Evolutionary conservation across 2,329 filamentous ascomycete species (phyloP), one percentile per base, ranked within the genome.

Genomic region (Botryotinia narcissicola): DNA sequence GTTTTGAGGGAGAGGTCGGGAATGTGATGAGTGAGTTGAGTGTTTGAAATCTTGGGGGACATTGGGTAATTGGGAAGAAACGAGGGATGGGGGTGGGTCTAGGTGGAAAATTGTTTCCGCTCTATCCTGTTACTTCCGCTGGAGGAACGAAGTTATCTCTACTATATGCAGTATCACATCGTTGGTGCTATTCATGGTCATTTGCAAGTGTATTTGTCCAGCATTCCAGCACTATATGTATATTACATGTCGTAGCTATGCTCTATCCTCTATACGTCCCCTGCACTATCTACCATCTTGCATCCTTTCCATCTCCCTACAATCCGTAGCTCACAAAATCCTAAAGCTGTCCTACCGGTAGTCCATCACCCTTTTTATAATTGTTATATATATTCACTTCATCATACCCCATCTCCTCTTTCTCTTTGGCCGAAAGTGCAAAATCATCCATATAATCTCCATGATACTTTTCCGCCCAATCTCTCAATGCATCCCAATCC

Each of bases 401-500:
- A 54, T 69, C 35, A 32, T 69, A 69, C 66, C 48, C 46, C 18
- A 22, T 25, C 18, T 42, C 9, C 22, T 35, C 35, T 14, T 40
- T 40, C 61, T 64, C 37, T 10, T 51, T 59, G n/a, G 37, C 48
- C 8, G 32, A 51, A 51, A 51, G 9, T 6, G 25, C 46, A 57
- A 69, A 69, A 12, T 7, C 22, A 42, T 69, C 66, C 54, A 40
- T 57, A 14, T 54, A 69, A 69, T 44, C 18, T 4, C 46, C 66
- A 59, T 57, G 44, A 37, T 51, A 69, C 25, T 57, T 69, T 25
- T 59, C 66, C 10, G 66, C 48, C 66, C 66, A 69, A 32, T 69
- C 66, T 44, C 66, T 69, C 51, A 69, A 42, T 32, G 22, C 66
- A 69, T 69, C 66, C 66, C 66, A 69, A 44, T 69, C 66, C 20